Base-by-base conservation (phyloP, 495 filamentous ascomycete species). In the Pyrenula massariospora region DNA sequence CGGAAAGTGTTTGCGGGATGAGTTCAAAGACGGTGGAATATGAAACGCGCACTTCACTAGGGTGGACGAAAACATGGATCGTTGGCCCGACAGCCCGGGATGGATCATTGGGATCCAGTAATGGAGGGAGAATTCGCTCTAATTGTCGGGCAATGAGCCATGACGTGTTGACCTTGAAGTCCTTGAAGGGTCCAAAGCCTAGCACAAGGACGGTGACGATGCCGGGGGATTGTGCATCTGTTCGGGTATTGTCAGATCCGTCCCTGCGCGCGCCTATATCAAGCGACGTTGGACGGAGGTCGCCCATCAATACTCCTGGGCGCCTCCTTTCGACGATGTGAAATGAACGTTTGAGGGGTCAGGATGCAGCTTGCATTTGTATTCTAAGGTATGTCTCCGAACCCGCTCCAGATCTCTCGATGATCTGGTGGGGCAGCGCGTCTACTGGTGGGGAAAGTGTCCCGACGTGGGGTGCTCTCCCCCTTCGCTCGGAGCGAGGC, bases 161-260 rank as follows among this genome's bases (percentile, higher is more conserved):
- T 3, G 87, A 83, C 1, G 86, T 85, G 62, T 91, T 91, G 59
- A 83, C 67, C n/a, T 77, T 73, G 62, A 83, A 81, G 24, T 73
- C 69, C 59, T 81, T 81, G 68, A 89, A 90, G 25, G 86, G 82
- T 85, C 77, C 82, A 60, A 88, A 90, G 25, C 86, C 86, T 15
- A 86, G 89, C 57, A 90, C 76, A 49, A 88, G 66, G 48, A 90
- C 83, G 21, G 74, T 85, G 61, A 88, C 66, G n/a, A n/a, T n/a
- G 62, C 85, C 81, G 25, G 8, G 31, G 15, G 8, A 15, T 5
- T 15, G 31, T 15, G 78, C 68, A 48, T 72, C 52, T 12, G 19
- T 50, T 12, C 31, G 31, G 15, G 15, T 5, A 42, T 5, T 15
- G 8, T 42, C 31, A 5, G 31, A 8, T 5, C 15, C 31, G 15